Base-by-base conservation (phyloP, 164 flowering plant genomes). In the Dillenia suffruticosa region DNA sequence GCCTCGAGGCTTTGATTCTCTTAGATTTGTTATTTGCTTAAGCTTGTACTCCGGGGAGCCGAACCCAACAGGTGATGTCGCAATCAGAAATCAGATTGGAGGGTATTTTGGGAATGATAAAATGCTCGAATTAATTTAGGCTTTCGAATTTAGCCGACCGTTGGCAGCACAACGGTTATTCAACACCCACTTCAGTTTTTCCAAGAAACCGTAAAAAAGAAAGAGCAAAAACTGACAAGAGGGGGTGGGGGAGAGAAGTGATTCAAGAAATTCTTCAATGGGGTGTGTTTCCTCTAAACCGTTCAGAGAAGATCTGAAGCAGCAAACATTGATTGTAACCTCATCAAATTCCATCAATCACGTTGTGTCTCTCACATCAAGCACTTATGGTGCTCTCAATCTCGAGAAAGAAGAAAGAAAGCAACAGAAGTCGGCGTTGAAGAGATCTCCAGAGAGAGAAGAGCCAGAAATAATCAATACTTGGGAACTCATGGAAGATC, bases 311-410 rank as follows among this genome's bases (percentile, higher is more conserved):
- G 83, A 89, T 9, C 67, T 77, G 51, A 59, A 68, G 2, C 72
- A 66, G 54, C 91, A 89, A 24, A 47, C 61, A 32, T 32, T 32
- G 40, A 32, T 4, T 32, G 40, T 32, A 32, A 32, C 11, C 26
- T 66, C 0, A 17, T 64, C 67, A 73, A 81, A 68, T 9, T 68
- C 46, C 58, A 22, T 70, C 10, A 73, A 76, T 71, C 99, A 94
- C 59, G 79, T 87, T 9, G 98, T 94, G 51, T 94, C 95, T 22
- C 96, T 94, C 77, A 94, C 96, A 58, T 94, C 98, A 0, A 79
- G 70, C 73, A 87, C 98, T 0, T 89, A 83, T 43, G 98, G 97
- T 2, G 82, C 69, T 49, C 87, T 94, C 59, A 80, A 84, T 13
- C 81, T 89, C 15, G 92, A 93, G 51, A 49, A 66, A 14, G 76